Evolutionary conservation across 345 rosid genomes (phyloP), one percentile per base, ranked within the genome.

Genomic region (Eutrema heterophyllum): DNA sequence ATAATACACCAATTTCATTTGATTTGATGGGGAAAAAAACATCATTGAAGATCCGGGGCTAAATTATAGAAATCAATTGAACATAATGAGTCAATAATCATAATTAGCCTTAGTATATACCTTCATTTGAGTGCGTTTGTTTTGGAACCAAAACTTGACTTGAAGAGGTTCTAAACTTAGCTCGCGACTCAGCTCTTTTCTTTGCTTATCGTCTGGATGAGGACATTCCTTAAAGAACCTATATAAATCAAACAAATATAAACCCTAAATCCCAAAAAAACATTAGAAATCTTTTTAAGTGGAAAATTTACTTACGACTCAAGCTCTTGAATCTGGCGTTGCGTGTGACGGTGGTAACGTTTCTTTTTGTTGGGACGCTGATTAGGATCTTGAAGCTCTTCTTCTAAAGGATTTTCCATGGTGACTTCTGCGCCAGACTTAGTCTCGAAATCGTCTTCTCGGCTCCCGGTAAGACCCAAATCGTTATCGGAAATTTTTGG

Each of bases 111-210:
- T 39, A 44, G 51, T 35, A 57, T 41, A 27, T 57, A 91, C 98
- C 98, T 94, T 94, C 91, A 89, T 87, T 80, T 91, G 98, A 18
- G 98, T 94, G 16, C 97, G 98, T 80, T 91, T 91, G 84, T 91
- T 94, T 83, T 94, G 98, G 80, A 94, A 94, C 98, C 98, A 94
- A 78, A 94, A 94, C 68, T 94, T 94, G 68, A 94, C 83, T 78
- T 94, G 98, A 68, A 94, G 76, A 55, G 96, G 96, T 75, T 91
- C 97, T 50, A 94, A 68, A 45, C 78, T 84, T 56, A 94, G 84
- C 74, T 88, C 89, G 0, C 95, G 83, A 50, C 98, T 81, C 45
- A 94, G 85, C 73, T 88, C 93, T 68, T 94, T 94, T 63, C 98
- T 81, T 82, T 94, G 98, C 84, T 94, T 94, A 68, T 94, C 98